These are phyloP conservation scores for Beauveria australis DNA, from an alignment of 2,329 filamentous ascomycete species.

Conservation along the genomic window DNA sequence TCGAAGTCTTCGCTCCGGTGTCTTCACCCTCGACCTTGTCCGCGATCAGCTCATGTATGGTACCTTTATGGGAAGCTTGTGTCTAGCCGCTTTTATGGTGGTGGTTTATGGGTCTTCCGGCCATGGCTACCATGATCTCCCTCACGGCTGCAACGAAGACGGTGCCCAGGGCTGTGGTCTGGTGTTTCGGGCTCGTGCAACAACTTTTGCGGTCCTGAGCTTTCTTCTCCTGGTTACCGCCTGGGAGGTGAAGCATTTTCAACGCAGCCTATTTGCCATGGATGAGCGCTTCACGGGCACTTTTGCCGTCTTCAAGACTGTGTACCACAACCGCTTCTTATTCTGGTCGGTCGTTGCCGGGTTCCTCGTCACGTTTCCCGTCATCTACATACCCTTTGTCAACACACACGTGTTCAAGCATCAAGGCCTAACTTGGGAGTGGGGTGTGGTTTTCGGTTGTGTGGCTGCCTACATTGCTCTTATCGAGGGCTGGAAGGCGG, in stretches of 20 bases:
- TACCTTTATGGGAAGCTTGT: slow-evolving; percentile 53
- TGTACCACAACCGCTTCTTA: slow-evolving; percentile 61
- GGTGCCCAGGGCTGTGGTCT: slow-evolving; percentile 42
- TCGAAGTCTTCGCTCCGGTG: slow-evolving; percentile 48
- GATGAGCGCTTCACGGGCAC: slow-evolving; percentile 42
- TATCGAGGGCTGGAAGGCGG: slow-evolving; percentile 62
- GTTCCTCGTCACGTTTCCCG: slow-evolving; percentile 51
- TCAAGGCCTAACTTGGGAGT: slow-evolving; percentile 60
- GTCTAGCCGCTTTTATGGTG: slow-evolving; percentile 51
- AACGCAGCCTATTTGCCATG: slow-evolving; percentile 62
- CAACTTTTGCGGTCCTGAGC: slow-evolving; percentile 61
- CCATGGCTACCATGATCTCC: slow-evolving; percentile 40
- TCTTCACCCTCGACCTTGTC: slow-evolving; percentile 58
- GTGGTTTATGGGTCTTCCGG: slow-evolving; percentile 45
- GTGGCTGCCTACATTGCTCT: slow-evolving; percentile 53
- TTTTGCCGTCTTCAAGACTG: slow-evolving; percentile 47
- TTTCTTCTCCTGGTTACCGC: slow-evolving; percentile 61
- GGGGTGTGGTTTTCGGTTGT: slow-evolving; percentile 56
- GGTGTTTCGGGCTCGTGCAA: slow-evolving; percentile 57
- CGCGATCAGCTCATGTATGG: slow-evolving; percentile 61
- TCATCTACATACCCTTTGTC: slow-evolving; percentile 60
- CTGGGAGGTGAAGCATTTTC: slow-evolving; percentile 68
- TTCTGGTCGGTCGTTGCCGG: slow-evolving; percentile 56
- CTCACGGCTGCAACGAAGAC: slow-evolving; percentile 48
- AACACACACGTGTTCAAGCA: slow-evolving; percentile 64